Conservation (phyloP, 352 stramenopile genomes). For the Phytophthora sp. region DNA sequence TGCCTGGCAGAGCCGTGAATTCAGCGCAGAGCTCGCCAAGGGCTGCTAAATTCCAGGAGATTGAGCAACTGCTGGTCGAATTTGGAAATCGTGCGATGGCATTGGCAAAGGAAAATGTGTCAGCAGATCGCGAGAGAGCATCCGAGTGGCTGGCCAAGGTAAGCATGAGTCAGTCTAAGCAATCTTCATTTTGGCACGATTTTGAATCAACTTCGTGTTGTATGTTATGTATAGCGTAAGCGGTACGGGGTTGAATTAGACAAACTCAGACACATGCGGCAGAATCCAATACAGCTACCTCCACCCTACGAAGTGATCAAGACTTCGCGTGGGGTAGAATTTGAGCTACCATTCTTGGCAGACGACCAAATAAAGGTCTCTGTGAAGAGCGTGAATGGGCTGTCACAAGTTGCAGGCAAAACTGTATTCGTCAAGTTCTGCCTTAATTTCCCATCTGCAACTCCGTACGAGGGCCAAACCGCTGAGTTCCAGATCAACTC, state of each 20-base stretch:
- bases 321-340: conserved; percentile 43
- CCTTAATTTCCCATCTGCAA: conserved; percentile 65
- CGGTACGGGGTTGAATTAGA: conserved; percentile 56
- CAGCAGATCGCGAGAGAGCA: conserved; percentile 51
- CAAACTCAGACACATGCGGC: conserved; percentile 55
- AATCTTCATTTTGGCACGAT: no score
- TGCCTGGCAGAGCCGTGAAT: neutral
- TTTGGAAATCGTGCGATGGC: conserved; percentile 64
- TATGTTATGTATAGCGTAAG: conserved; percentile 51
- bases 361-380: conserved; percentile 58
- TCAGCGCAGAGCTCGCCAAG: conserved; percentile 18
- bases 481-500: conserved; percentile 38
- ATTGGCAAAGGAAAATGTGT: conserved; percentile 58
- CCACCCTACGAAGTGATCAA: conserved; percentile 55
- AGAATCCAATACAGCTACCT: conserved; percentile 53
- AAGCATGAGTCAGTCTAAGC: no score
- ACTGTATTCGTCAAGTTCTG: conserved; percentile 79
- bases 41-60: conserved; percentile 50
- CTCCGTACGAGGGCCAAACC: conserved; percentile 69
- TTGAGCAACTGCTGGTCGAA: conserved; percentile 70
- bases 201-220: no score
- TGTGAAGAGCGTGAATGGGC: conserved; percentile 53
- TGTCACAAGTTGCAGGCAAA: conserved; percentile 46
- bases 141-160: conserved; percentile 69
- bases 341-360: conserved; percentile 50